phyloP scores from a whole-genome alignment of 1,139 yeast species.

The Yamadazyma songkhlaensis region DNA sequence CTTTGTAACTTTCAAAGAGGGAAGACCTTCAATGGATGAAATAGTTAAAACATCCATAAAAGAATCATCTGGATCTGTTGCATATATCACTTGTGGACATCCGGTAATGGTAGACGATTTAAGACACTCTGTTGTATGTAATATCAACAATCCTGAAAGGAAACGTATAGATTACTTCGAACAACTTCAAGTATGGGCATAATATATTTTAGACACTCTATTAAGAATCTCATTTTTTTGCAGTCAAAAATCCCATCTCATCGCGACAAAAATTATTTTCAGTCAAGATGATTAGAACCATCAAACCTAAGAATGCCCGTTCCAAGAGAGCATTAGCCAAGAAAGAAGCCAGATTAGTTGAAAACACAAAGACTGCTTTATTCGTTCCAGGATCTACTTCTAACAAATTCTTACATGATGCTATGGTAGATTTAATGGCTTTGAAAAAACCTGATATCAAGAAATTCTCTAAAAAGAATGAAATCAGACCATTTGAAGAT shows the following conservation, averaged over 20 bases:
- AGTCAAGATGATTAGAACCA: conserved; percentile 8
- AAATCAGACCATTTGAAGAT: conserved; percentile 91
- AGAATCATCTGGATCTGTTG: conserved; percentile 39
- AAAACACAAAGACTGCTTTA: conserved; percentile 85
- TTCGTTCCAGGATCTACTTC: conserved; percentile 89
- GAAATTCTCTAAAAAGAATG: conserved; percentile 85
- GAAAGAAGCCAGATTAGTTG: conserved; percentile 83
- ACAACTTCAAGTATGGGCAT: conserved; percentile 45
- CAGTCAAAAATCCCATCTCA: conserved; percentile 5
- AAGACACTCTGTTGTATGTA: conserved; percentile 29
- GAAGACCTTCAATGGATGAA: conserved; percentile 41
- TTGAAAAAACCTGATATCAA: conserved; percentile 89
- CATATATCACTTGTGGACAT: conserved; percentile 49
- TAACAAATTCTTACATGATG: conserved; percentile 79
- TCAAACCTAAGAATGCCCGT: conserved; percentile 87
- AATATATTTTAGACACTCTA: neutral
- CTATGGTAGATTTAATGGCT: conserved; percentile 85
- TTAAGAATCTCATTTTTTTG: too few relatives aligned
- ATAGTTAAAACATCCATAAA: conserved; percentile 35
- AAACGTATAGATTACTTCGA: conserved; percentile 49
- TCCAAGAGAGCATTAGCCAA: conserved; percentile 92
- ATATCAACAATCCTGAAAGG: conserved; percentile 22
- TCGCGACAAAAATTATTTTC: conserved; percentile 6
- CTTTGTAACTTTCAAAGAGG: conserved; percentile 39
- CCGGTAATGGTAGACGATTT: conserved; percentile 50